These are phyloP conservation scores for Candida anglica DNA, from an alignment of 805 yeast species.

Conservation along the genomic window DNA sequence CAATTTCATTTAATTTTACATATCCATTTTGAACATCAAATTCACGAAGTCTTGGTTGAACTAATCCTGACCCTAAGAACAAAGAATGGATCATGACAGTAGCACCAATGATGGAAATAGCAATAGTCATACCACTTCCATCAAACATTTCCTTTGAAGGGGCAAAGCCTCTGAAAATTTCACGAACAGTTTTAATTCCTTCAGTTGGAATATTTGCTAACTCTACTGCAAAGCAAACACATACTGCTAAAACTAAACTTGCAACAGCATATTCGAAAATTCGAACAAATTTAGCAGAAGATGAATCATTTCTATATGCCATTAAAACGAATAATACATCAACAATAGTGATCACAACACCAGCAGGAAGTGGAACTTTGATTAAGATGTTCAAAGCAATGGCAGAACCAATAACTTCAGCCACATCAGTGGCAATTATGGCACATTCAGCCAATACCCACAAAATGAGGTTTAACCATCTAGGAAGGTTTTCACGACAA, in stretches of 20 bases:
- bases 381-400: slow-evolving; percentile 45
- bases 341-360: slow-evolving; percentile 40
- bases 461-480: slow-evolving; percentile 30
- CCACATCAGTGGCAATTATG: slow-evolving; percentile 49
- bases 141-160: slow-evolving; percentile 41
- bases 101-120: slow-evolving; percentile 46
- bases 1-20: slow-evolving; percentile 17
- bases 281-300: slow-evolving; percentile 30
- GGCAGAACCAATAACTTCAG: slow-evolving; percentile 52
- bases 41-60: slow-evolving; percentile 45
- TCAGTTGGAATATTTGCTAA: slow-evolving; percentile 31
- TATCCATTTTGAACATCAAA: slow-evolving; percentile 37
- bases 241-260: slow-evolving; percentile 37
- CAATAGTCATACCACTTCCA: slow-evolving; percentile 42
- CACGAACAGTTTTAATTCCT: slow-evolving; percentile 17
- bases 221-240: slow-evolving; percentile 44
- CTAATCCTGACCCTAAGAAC: slow-evolving; percentile 46
- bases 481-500: slow-evolving; percentile 38
- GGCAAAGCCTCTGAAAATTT: slow-evolving; percentile 39
- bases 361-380: slow-evolving; percentile 46
- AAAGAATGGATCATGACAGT: slow-evolving; percentile 52
- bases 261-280: slow-evolving; percentile 42
- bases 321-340: slow-evolving; percentile 45
- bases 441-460: slow-evolving; percentile 47
- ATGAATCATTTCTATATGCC: slow-evolving; percentile 43